phyloP scores from a whole-genome alignment of 2,329 filamentous ascomycete species.

The Thielaviopsis populi region DNA sequence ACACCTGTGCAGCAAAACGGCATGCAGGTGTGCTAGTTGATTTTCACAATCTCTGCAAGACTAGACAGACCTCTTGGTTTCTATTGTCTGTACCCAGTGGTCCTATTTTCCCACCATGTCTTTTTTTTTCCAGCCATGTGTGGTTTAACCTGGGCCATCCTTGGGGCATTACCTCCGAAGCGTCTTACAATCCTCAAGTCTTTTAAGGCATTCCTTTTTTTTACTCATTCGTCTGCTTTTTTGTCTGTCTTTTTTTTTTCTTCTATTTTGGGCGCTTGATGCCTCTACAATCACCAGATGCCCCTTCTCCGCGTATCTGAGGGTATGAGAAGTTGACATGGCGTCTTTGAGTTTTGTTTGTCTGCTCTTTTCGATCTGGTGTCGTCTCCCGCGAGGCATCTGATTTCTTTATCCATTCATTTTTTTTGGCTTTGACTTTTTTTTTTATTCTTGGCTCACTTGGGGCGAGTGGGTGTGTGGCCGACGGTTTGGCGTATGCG shows the following conservation, averaged over 20 bases:
- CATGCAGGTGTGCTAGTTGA: constrained; percentile 17
- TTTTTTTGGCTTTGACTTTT: background rate
- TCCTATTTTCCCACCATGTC: background rate
- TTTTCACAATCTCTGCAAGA: background rate
- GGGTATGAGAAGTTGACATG: background rate
- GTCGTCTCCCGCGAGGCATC: background rate
- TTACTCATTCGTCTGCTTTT: background rate
- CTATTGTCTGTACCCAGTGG: background rate
- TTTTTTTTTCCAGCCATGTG: background rate
- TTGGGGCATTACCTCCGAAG: background rate
- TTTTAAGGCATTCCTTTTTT: background rate
- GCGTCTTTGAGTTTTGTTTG: background rate
- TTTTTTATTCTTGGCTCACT: constrained; percentile 1
- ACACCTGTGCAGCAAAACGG: constrained; percentile 11
- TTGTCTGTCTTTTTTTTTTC: background rate
- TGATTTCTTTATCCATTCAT: background rate
- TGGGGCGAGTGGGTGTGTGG: no score
- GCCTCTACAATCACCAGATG: background rate
- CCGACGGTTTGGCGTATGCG: constrained; percentile 4
- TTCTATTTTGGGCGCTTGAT: background rate
- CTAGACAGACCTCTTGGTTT: background rate
- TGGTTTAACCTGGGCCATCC: background rate
- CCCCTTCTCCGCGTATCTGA: background rate
- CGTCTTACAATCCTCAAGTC: background rate
- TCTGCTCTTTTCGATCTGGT: background rate